Evolutionary conservation across 495 filamentous ascomycete species (phyloP).

Genomic region (Penicillium atrosanguineum): DNA sequence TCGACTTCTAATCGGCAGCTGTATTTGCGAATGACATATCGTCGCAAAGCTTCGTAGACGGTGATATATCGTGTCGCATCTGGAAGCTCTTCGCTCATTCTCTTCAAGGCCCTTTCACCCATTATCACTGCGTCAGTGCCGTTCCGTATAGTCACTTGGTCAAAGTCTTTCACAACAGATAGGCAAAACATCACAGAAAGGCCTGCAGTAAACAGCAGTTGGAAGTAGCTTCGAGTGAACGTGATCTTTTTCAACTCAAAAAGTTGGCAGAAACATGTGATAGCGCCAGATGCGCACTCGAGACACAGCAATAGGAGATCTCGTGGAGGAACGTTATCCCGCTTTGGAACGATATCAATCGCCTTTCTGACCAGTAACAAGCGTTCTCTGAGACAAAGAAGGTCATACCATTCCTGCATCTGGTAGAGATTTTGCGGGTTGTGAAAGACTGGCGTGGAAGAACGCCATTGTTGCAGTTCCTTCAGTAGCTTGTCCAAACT

Average conservation of each 20-base stretch:
- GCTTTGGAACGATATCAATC: constrained; percentile 27
- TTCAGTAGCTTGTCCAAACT: constrained; percentile 18
- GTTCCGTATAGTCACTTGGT: constrained; percentile 4
- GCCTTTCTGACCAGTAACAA: constrained; percentile 24
- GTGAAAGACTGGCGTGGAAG: constrained; percentile 15
- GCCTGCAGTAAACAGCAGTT: constrained; percentile 27
- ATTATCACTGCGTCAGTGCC: constrained; percentile 16
- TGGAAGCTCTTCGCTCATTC: constrained; percentile 20
- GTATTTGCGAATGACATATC: constrained; percentile 19
- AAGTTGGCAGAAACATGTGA: constrained; percentile 22
- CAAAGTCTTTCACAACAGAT: constrained; percentile 19
- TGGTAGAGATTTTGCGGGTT: constrained; percentile 21
- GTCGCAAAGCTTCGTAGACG: constrained; percentile 24
- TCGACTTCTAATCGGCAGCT: constrained; percentile 3
- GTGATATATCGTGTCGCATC: constrained; percentile 27
- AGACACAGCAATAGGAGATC: constrained; percentile 24
- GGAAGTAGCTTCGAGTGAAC: constrained; percentile 31
- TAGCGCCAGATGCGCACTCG: constrained; percentile 17
- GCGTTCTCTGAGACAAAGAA: constrained; percentile 22
- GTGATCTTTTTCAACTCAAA: constrained; percentile 22
- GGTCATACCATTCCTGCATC: constrained; percentile 29
- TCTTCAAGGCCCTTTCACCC: constrained; percentile 12
- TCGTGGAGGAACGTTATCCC: constrained; percentile 15
- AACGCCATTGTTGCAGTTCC: constrained; percentile 23
- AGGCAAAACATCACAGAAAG: constrained; percentile 28